These are phyloP conservation scores for Eutypa lata DNA, from an alignment of 2,329 filamentous ascomycete species.

Conservation along the genomic window DNA sequence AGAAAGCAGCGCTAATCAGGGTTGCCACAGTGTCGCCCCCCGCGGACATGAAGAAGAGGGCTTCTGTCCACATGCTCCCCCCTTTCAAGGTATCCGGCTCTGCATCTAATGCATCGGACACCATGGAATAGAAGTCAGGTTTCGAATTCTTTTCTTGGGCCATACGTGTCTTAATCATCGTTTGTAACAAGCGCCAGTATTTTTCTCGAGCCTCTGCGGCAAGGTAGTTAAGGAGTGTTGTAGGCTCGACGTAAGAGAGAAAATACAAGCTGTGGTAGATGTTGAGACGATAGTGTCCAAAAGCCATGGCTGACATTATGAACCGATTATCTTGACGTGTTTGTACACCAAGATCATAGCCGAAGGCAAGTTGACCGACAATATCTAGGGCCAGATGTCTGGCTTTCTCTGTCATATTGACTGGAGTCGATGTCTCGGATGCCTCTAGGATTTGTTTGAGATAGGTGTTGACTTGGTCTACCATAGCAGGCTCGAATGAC, in stretches of 20 bases:
- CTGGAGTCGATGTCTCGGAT: neutral
- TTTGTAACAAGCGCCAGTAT: conserved; percentile 3
- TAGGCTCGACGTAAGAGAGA: neutral
- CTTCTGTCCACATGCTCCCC: conserved; percentile 4
- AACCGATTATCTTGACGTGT: conserved; percentile 4
- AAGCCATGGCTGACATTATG: conserved; percentile 1
- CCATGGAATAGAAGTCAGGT: conserved; percentile 7
- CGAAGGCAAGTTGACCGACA: conserved; percentile 2
- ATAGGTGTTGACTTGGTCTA: conserved; percentile 1
- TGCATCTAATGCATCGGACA: neutral
- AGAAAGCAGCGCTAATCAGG: neutral
- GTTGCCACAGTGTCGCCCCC: conserved; percentile 1
- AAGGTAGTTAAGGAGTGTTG: neutral
- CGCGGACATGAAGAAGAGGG: conserved; percentile 1
- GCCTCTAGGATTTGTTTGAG: neutral
- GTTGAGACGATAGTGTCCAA: conserved; percentile 2
- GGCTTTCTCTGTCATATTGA: neutral
- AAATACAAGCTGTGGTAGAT: conserved; percentile 2
- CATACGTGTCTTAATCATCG: conserved; percentile 2
- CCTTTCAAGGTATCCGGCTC: neutral
- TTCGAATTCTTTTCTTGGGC: neutral
- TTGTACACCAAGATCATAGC: conserved; percentile 1
- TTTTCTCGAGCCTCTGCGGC: conserved; percentile 1
- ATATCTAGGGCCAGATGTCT: conserved; percentile 5
- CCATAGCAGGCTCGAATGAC: conserved; percentile 4